A percentile compares a stretch with the other conserved stretches of the same genome.
phyloP scores from a whole-genome alignment of 2,329 filamentous ascomycete genomes.

The Thelonectria olida region DNA sequence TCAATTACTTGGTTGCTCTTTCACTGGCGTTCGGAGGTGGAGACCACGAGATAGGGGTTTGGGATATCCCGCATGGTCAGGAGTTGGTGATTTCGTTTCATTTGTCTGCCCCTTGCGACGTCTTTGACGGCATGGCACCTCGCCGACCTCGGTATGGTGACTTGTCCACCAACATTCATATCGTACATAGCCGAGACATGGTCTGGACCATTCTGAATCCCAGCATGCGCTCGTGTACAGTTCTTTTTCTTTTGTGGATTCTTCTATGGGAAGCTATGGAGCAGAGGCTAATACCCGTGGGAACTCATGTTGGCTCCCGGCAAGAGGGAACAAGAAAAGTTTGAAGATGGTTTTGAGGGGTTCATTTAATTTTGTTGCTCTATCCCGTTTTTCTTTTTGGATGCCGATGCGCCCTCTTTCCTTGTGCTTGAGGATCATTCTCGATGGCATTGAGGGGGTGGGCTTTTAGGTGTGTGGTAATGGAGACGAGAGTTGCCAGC shows the following conservation, averaged over 20 bases:
- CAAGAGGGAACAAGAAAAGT: conserved; percentile 24
- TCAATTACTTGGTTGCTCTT: conserved; percentile 29
- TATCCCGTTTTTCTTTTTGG: conserved; percentile 20
- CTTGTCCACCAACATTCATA: not conserved
- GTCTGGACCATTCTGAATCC: not conserved
- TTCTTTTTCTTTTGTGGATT: conserved; percentile 4
- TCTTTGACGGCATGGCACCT: not conserved
- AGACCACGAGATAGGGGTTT: conserved; percentile 26
- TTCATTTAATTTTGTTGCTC: conserved; percentile 21
- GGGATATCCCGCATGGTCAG: conserved; percentile 33
- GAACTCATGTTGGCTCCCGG: conserved; percentile 22
- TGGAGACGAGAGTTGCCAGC: not conserved
- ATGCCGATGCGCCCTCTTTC: conserved; percentile 23
- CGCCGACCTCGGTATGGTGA: not conserved
- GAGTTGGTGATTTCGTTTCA: conserved; percentile 33
- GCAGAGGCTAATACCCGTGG: conserved; percentile 20
- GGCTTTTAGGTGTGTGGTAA: conserved; percentile 14
- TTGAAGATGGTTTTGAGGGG: conserved; percentile 21
- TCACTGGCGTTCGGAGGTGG: conserved; percentile 34
- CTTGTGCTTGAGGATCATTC: conserved; percentile 16
- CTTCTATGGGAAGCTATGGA: not conserved
- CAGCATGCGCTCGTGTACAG: not conserved
- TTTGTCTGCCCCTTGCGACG: conserved; percentile 23
- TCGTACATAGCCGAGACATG: conserved; percentile 16
- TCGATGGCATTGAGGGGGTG: conserved; percentile 10